Evolutionary conservation across 106 monocot species (phyloP), one percentile per base, ranked within the genome.

Genomic region (Dioscorea alata): DNA sequence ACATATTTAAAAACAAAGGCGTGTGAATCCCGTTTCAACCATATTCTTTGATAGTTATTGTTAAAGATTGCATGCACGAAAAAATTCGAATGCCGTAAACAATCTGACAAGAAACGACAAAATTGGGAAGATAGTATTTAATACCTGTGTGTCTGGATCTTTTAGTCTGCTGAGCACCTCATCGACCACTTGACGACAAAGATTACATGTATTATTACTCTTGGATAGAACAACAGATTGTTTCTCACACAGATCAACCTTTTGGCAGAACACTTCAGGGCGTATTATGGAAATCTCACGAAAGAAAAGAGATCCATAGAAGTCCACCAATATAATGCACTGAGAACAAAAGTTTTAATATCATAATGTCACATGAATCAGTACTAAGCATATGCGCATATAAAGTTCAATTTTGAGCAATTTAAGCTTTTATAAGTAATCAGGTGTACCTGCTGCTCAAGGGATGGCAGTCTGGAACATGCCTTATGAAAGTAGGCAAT

Each of bases 261-360:
- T 75, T 53, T 19, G 74, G 75, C 91, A 92, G 62, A 92, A 85
- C 16, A 77, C 79, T 23, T 88, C 75, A 23, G 91, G 91, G 2
- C 66, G 75, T 72, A 82, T 78, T 14, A 69, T 67, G 6, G 50
- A 69, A 71, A 88, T 57, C 50, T 85, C 75, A 13, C 7, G 12
- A 57, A 92, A 88, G 74, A 92, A 82, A 49, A 92, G 74, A 48
- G 65, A 50, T 64, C 73, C 75, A 82, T 92, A 92, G 68, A 71
- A 92, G 78, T 88, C 88, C 75, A 88, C 85, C 79, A 88, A 60
- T 16, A 84, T 50, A 65, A 75, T 25, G 70, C 91, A 92, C 91
- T 92, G 85, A 71, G 31, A 57, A 23, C 34, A 65, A 20, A 25
- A 51, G 21, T 59, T 3, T n/a, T 20, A 3, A 20, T 8, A 9